A percentile compares a stretch with the other conserved stretches of the same genome.
phyloP scores from a whole-genome alignment of 768 basidiomycete genomes.

The Xerocomellus chrysenteron region DNA sequence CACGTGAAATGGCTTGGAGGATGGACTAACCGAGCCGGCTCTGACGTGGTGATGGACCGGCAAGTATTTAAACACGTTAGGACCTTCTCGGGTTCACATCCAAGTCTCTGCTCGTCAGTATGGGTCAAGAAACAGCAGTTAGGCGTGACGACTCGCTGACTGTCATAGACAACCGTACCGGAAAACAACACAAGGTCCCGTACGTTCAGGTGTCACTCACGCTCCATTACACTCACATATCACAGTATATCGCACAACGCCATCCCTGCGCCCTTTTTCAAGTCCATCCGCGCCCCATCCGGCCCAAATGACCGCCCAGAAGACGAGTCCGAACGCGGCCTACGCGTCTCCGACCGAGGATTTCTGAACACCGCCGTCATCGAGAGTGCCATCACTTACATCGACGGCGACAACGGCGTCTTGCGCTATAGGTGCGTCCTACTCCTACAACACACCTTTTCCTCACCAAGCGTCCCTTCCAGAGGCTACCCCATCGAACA shows the following conservation, averaged over 20 bases:
- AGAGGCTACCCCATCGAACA: constrained; percentile 95
- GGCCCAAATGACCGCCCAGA: constrained; percentile 66
- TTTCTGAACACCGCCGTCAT: constrained; percentile 84
- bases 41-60: background rate
- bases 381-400: constrained; percentile 81
- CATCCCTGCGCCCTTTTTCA: constrained; percentile 79
- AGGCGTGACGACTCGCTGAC: constrained; percentile 45
- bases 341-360: constrained; percentile 76
- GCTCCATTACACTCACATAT: background rate
- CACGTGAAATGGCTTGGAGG: constrained; percentile 5
- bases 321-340: constrained; percentile 80
- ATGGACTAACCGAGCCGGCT: background rate
- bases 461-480: constrained; percentile 1
- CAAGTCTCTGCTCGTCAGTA: background rate
- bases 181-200: constrained; percentile 73
- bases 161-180: constrained; percentile 83
- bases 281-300: constrained; percentile 60
- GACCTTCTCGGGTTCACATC: background rate
- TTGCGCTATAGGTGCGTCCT: constrained; percentile 66
- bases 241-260: constrained; percentile 77
- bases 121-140: constrained; percentile 26
- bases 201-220: constrained; percentile 37
- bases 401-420: constrained; percentile 86
- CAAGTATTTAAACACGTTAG: background rate
- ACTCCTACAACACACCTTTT: background rate